Percentiles rank a stretch among this genome's conserved stretches.
phyloP scores from a whole-genome alignment of 768 basidiomycete genomes.

The Harrya chromipes region DNA sequence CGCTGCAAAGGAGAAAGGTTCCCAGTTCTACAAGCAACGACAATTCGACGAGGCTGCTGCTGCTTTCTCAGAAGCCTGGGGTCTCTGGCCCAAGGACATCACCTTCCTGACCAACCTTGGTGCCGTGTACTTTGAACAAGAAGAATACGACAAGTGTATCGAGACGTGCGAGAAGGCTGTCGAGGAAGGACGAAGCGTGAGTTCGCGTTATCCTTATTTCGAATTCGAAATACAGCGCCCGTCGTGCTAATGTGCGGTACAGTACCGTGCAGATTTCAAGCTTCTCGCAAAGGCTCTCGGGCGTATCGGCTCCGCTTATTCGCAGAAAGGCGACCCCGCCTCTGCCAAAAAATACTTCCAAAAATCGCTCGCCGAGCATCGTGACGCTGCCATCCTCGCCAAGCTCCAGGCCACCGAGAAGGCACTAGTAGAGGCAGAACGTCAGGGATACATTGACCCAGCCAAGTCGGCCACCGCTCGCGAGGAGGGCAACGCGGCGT shows the following conservation, averaged over 20 bases:
- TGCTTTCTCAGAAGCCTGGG: slow-evolving; percentile 87
- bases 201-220: slow-evolving; percentile 9
- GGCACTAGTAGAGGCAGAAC: slow-evolving; percentile 71
- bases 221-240: not conserved
- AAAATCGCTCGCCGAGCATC: slow-evolving; percentile 94
- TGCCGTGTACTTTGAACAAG: slow-evolving; percentile 95
- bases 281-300: slow-evolving; percentile 92
- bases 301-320: slow-evolving; percentile 82
- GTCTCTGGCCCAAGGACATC: slow-evolving; percentile 88
- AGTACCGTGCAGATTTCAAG: slow-evolving; percentile 93
- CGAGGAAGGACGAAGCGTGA: slow-evolving; percentile 83
- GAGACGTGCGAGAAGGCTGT: slow-evolving; percentile 94
- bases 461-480: slow-evolving; percentile 77
- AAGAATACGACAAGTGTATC: slow-evolving; percentile 87
- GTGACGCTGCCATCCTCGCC: slow-evolving; percentile 86
- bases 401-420: slow-evolving; percentile 88
- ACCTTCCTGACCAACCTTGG: slow-evolving; percentile 86
- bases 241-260: slow-evolving; percentile 2
- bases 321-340: slow-evolving; percentile 70
- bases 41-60: slow-evolving; percentile 74
- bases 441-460: slow-evolving; percentile 83
- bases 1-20: slow-evolving; percentile 74
- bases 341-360: slow-evolving; percentile 89
- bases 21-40: slow-evolving; percentile 81
- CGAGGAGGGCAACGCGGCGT: slow-evolving; percentile 88